Evolutionary conservation across 176 grass and related monocot genomes (phyloP).

Genomic region (Bonia amplexicaulis): DNA sequence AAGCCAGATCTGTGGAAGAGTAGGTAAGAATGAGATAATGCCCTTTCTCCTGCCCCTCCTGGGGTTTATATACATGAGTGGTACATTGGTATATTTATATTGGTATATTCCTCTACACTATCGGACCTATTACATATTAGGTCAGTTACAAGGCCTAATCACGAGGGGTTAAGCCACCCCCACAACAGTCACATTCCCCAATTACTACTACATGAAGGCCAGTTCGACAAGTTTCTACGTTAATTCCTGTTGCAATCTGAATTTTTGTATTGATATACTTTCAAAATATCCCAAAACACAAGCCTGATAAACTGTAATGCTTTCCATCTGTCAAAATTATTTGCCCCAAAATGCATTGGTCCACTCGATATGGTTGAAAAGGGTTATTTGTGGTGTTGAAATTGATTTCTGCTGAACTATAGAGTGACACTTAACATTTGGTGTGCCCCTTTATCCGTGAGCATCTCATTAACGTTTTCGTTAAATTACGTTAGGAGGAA

Average conservation of each 20-base stretch:
- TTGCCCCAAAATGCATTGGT: neutral
- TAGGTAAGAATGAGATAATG: too few species aligned
- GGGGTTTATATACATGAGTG: too few species aligned
- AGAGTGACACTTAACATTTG: neutral
- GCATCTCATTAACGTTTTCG: neutral
- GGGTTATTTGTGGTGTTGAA: neutral
- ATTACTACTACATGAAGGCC: slow-evolving; percentile 73
- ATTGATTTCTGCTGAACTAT: neutral
- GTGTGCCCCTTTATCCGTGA: neutral
- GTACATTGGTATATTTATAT: too few species aligned
- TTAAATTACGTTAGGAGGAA: slow-evolving; percentile 57
- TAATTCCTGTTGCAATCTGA: neutral
- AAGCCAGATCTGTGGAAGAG: too few species aligned
- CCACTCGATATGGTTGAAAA: neutral
- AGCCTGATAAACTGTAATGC: neutral
- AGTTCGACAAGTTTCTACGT: neutral
- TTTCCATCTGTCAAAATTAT: neutral
- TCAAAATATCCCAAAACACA: neutral
- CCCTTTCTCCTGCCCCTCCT: too few species aligned
- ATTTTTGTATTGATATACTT: neutral
- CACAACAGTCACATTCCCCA: slow-evolving; percentile 38
- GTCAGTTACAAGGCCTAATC: too few species aligned
- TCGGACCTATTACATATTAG: too few species aligned
- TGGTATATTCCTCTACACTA: too few species aligned
- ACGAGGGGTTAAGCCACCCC: too few species aligned